Evolutionary conservation across 306 rosid genomes (phyloP), one percentile per base, ranked within the genome.

Genomic region (Hippophae rhamnoides): DNA sequence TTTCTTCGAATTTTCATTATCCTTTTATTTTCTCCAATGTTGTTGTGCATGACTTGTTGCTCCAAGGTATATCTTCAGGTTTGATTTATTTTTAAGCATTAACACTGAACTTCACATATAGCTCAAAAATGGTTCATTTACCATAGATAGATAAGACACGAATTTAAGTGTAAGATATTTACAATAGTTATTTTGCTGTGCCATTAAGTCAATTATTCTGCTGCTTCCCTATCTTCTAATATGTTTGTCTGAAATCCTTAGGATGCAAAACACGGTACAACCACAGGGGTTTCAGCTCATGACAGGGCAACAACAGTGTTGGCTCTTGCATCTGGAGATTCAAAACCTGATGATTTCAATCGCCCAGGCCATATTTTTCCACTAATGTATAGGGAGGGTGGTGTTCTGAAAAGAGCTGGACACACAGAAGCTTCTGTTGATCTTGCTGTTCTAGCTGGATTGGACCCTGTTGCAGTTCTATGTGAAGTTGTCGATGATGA

Each of bases 321-420:
- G 70, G 74, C 86, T 43, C 96, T 92, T 85, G 96, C 96, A 55
- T 92, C 96, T 7, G 68, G 72, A 65, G 90, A 85, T 72, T 92
- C 99, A 67, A 83, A 70, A 57, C 93, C 96, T 8, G 81, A 62
- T 42, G 96, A 92, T 65, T 85, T 92, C 81, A 87, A 92, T 69
- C 83, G 99, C 7, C 99, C 99, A 0, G 99, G 99, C 54, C 99
- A 92, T 78, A 86, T 92, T 45, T 92, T 92, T 56, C 99, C 99
- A 13, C 76, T 92, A 31, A 88, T 82, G 76, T 92, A 92, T 69
- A 77, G 93, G 60, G 96, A 92, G 52, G 99, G 99, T 10, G 99
- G 99, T 66, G 96, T 92, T 55, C 71, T 92, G 74, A 92, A 92
- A 81, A 83, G 99, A 75, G 95, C 96, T 9, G 99, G 96, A 61